A percentile compares a stretch with the other conserved stretches of the same genome.
Evolutionary conservation across 441 rosid genomes (phyloP).

Genomic region (Gossypium davidsonii): DNA sequence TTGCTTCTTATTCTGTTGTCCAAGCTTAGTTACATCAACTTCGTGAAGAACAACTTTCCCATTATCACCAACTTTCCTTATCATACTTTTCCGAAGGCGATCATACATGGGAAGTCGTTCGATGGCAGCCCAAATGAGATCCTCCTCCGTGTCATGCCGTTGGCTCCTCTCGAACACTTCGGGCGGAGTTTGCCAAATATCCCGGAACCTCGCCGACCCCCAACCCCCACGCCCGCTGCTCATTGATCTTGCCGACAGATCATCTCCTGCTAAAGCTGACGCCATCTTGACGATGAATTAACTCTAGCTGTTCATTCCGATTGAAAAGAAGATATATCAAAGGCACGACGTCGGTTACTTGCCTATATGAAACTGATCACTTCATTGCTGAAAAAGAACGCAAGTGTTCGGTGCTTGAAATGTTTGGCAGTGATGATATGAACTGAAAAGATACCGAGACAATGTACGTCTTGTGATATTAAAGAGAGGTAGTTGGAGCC

Average conservation of each 20-base stretch:
- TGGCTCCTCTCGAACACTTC: slow-evolving; percentile 36
- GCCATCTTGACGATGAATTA: slow-evolving; percentile 10
- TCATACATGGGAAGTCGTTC: slow-evolving; percentile 57
- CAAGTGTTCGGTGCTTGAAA: neutral
- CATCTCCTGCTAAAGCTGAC: slow-evolving; percentile 23
- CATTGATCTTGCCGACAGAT: slow-evolving; percentile 28
- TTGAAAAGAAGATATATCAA: neutral
- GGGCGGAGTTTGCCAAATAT: slow-evolving; percentile 32
- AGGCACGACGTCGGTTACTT: neutral
- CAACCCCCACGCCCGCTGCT: slow-evolving; percentile 27
- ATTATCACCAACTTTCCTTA: slow-evolving; percentile 33
- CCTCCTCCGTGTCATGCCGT: slow-evolving; percentile 50
- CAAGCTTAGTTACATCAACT: slow-evolving; percentile 42
- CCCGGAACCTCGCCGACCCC: slow-evolving; percentile 36
- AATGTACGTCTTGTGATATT: neutral
- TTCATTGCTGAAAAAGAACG: neutral
- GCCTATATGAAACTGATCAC: neutral
- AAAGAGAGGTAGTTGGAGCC: neutral
- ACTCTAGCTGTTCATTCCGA: too few species aligned
- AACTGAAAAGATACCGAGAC: neutral
- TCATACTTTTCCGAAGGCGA: slow-evolving; percentile 36
- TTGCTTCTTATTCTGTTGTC: slow-evolving; percentile 32
- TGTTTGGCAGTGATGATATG: neutral
- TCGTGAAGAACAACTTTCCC: slow-evolving; percentile 37
- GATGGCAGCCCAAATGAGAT: slow-evolving; percentile 60